Base-by-base conservation (phyloP, 2,329 filamentous ascomycete genomes). In the Aspergillus hiratsukae region DNA sequence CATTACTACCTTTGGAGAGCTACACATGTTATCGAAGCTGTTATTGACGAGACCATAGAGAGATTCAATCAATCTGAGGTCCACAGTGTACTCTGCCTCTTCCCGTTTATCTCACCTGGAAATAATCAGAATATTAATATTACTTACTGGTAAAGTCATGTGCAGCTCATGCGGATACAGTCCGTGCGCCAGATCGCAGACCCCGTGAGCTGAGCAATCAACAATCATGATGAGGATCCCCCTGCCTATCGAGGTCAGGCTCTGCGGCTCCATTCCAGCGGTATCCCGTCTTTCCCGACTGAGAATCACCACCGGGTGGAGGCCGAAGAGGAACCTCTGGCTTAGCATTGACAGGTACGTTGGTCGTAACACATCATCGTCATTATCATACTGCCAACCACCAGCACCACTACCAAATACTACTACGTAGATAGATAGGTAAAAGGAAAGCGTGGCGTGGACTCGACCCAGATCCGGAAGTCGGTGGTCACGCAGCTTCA, bases 221-320 rank as follows among this genome's bases (percentile, higher is more conserved):
- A 23, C 3, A 23, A 35, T 35, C 41, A 10, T 48, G 43, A 56
- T 51, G 49, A 49, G 52, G 35, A 50, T 57, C 55, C 57, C 52
- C 49, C 57, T 59, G 58, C 60, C 60, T 56, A 58, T 57, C 58
- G 31, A 37, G 31, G 19, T 14, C 43, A 14, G 21, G 10, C 9
- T 21, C 62, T 65, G 62, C 55, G 58, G 60, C 64, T 64, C 62
- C 60, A 60, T 54, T 55, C 56, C 62, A 61, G 58, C 59, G 58
- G 60, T 59, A 61, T 59, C 61, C 61, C 49, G 52, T 58, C 54
- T 58, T 57, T 58, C 48, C 55, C 58, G 28, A 49, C 41, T 46
- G 29, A 49, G 35, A 25, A 51, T 37, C 31, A 35, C 46, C 57
- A 57, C 54, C 19, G 48, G 43, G 31, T 54, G 35, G 53, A 46